Evolutionary conservation across 192 early-diverging fungal genomes (phyloP), one percentile per base, ranked within the genome.

Genomic region (Thamnidium elegans): DNA sequence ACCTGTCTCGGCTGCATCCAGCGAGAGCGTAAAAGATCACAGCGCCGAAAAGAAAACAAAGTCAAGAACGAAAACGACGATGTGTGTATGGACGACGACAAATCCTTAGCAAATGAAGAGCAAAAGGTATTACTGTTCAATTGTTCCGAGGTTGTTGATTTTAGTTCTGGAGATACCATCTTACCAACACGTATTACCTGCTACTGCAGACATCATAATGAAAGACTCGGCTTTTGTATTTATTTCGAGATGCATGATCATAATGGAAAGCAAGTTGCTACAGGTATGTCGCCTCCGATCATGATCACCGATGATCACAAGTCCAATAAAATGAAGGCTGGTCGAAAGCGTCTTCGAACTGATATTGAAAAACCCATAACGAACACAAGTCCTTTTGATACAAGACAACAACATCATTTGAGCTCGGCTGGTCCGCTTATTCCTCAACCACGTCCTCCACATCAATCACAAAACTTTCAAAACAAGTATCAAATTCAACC

Each of bases 241-340:
- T 93, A 89, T 66, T 89, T 96, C 67, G 81, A 84, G 23, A 83
- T 94, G 65, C 78, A 83, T 23, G 94, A 98, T 72, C 70, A 83
- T 58, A 76, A 76, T 44, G 80, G 82, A 52, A 76, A 78, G 13
- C 78, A 89, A 46, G 76, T 96, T n/a, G 94, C 94, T 21, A 84
- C 84, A 4, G 92, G 90, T 20, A 79, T 95, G 65, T 94, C 94
- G 39, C 90, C 94, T 8, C 94, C 95, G 5, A 96, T 98, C 36
- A 88, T 96, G 86, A 95, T 98, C 70, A 98, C 95, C 4, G 95
- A 98, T 65, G 95, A 98, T 75, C 95, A 98, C 81, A 98, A 98
- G 75, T 93, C 93, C 11, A 86, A 88, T 30, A 85, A 85, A 56
- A 73, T 80, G n/a, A 85, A 85, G 55, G 23, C 73, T 23, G 58